Conservation (phyloP, 805 yeast species). For the Zygotorulaspora florentina region DNA sequence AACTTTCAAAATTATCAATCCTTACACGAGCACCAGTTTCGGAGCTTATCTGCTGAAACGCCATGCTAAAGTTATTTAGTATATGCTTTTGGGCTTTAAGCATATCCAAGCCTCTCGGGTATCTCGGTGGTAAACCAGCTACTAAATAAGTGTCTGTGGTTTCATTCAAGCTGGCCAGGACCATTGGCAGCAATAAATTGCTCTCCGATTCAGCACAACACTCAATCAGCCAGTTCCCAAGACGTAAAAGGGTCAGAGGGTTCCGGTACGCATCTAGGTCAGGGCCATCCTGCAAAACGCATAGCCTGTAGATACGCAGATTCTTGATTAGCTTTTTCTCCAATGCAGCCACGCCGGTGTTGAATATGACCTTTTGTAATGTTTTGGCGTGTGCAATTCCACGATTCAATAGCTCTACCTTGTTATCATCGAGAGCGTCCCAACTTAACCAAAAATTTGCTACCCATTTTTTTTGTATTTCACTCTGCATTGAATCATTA, state of each 20-base stretch:
- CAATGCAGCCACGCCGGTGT: constrained; percentile 83
- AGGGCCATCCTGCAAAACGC: constrained; percentile 86
- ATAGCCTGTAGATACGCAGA: constrained; percentile 73
- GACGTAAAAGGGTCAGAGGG: constrained; percentile 76
- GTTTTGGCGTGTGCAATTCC: constrained; percentile 84
- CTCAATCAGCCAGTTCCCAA: constrained; percentile 90
- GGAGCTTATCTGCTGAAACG: constrained; percentile 83
- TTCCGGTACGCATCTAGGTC: constrained; percentile 73
- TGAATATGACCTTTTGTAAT: constrained; percentile 77
- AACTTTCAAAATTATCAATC: constrained; percentile 91
- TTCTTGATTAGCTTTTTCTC: constrained; percentile 79
- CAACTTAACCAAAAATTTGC: constrained; percentile 67
- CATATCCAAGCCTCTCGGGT: constrained; percentile 47
- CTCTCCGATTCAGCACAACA: constrained; percentile 77
- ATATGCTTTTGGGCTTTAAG: constrained; percentile 40
- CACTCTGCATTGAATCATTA: constrained; percentile 32
- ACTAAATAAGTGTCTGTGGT: constrained; percentile 75
- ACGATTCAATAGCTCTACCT: constrained; percentile 29
- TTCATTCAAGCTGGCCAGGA: constrained; percentile 76
- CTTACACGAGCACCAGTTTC: constrained; percentile 83
- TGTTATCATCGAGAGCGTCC: constrained; percentile 53
- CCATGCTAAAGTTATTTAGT: constrained; percentile 80
- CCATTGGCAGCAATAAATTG: constrained; percentile 65
- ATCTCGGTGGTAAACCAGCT: constrained; percentile 83
- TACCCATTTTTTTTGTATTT: constrained; percentile 64